Conservation (phyloP, 2,329 filamentous ascomycete species). For the Fusarium drepaniforme region DNA sequence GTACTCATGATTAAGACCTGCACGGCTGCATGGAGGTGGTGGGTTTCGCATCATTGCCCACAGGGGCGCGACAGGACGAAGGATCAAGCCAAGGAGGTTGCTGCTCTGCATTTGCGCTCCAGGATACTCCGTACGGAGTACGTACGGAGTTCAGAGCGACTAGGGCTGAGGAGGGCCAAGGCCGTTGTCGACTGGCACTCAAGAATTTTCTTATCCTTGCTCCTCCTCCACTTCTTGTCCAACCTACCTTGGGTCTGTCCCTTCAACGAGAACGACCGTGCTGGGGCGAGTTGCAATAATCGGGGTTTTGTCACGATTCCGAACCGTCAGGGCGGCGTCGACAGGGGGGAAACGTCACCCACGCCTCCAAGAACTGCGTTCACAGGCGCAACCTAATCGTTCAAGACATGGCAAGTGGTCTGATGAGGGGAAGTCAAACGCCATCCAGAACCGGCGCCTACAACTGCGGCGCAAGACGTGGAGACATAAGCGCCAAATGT, state of each 20-base stretch:
- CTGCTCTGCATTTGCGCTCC: not conserved
- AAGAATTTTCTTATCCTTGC: slow-evolving; percentile 23
- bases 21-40: slow-evolving; percentile 3
- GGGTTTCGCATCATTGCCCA: not conserved
- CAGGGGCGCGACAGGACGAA: not conserved
- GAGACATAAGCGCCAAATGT: slow-evolving; percentile 7
- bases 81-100: slow-evolving; percentile 4
- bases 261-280: not conserved
- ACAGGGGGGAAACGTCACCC: not conserved
- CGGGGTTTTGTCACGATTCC: not conserved
- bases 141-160: not conserved
- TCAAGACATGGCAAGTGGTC: slow-evolving; percentile 27
- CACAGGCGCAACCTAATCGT: not conserved
- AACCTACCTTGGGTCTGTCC: slow-evolving; percentile 6
- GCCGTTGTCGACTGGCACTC: slow-evolving; percentile 8
- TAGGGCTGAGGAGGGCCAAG: slow-evolving; percentile 10
- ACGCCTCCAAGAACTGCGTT: not conserved
- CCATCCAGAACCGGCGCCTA: slow-evolving; percentile 23
- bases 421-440: slow-evolving; percentile 35
- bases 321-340: not conserved
- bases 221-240: slow-evolving; percentile 22
- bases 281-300: slow-evolving; percentile 1
- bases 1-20: slow-evolving; percentile 2
- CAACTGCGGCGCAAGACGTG: slow-evolving; percentile 1
- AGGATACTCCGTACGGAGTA: not conserved